phyloP scores from a whole-genome alignment of 2,329 filamentous ascomycete genomes.

The Hortaea sp. region DNA sequence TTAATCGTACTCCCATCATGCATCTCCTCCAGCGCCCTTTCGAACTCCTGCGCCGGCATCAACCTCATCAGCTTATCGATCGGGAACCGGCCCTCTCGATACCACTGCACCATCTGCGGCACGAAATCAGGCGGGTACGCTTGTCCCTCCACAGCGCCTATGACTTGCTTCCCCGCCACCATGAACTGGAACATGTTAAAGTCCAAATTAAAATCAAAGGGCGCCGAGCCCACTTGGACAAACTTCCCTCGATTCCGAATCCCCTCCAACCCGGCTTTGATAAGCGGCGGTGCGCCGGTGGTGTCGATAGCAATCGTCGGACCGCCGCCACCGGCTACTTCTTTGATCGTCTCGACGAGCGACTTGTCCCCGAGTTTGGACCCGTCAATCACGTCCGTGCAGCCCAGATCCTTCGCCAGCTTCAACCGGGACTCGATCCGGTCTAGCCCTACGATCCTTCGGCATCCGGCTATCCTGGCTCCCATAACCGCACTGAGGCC shows the following conservation, averaged over 20 bases:
- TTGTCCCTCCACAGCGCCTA: slow-evolving; percentile 39
- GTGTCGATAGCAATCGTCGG: slow-evolving; percentile 41
- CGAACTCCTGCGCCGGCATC: slow-evolving; percentile 34
- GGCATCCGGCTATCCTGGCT: slow-evolving; percentile 33
- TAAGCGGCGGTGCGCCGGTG: slow-evolving; percentile 35
- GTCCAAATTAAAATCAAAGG: slow-evolving; percentile 32
- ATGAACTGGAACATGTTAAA: slow-evolving; percentile 38
- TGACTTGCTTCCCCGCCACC: slow-evolving; percentile 37
- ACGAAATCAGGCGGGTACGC: slow-evolving; percentile 33
- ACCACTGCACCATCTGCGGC: slow-evolving; percentile 42
- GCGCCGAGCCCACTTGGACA: slow-evolving; percentile 41
- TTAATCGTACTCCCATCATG: slow-evolving; percentile 31
- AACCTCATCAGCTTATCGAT: slow-evolving; percentile 37
- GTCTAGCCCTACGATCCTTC: slow-evolving; percentile 34
- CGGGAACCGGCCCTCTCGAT: slow-evolving; percentile 37
- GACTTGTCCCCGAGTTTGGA: slow-evolving; percentile 24
- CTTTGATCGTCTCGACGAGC: slow-evolving; percentile 27
- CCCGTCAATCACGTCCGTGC: slow-evolving; percentile 30
- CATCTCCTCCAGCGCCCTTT: slow-evolving; percentile 34
- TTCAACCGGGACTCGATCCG: slow-evolving; percentile 27
- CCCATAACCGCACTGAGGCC: slow-evolving; percentile 40
- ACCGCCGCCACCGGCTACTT: slow-evolving; percentile 29
- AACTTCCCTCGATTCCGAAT: slow-evolving; percentile 38
- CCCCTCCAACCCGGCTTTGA: slow-evolving; percentile 34
- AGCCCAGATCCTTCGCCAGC: slow-evolving; percentile 31